These are phyloP conservation scores for Xenosphaeropsis pyriputrescens DNA, from an alignment of 2,329 filamentous ascomycete species.

Conservation along the genomic window DNA sequence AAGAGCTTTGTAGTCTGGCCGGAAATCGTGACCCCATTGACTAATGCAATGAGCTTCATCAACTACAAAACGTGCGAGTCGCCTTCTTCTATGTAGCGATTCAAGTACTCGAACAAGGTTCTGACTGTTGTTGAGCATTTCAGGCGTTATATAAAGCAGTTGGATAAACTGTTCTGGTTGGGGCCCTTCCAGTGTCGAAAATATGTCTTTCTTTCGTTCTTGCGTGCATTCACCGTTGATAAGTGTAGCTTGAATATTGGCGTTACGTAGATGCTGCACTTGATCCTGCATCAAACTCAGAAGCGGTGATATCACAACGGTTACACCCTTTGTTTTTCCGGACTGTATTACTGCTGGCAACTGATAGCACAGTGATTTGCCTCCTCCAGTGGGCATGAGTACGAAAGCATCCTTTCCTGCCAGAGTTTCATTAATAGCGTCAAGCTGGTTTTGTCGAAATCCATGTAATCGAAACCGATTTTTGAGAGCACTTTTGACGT, in stretches of 20 bases:
- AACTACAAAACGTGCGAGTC: constrained; percentile 82
- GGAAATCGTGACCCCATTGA: constrained; percentile 97
- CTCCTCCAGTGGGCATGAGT: constrained; percentile 93
- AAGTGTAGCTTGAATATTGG: constrained; percentile 65
- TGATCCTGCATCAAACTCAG: constrained; percentile 97
- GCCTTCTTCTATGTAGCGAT: constrained; percentile 51
- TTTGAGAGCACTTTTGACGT: constrained; percentile 68
- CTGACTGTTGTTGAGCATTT: constrained; percentile 81
- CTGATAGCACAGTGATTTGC: constrained; percentile 95
- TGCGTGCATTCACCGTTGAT: constrained; percentile 64
- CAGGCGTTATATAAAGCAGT: constrained; percentile 87
- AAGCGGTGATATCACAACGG: constrained; percentile 86
- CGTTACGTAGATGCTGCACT: constrained; percentile 61
- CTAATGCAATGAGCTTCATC: constrained; percentile 99
- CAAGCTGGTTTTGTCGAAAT: constrained; percentile 82
- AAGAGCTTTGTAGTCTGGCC: constrained; percentile 85
- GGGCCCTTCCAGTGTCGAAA: constrained; percentile 40
- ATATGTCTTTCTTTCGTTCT: constrained; percentile 49
- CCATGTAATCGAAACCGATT: constrained; percentile 73
- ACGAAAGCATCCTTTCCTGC: constrained; percentile 83
- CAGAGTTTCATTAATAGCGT: constrained; percentile 90
- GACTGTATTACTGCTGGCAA: constrained; percentile 72
- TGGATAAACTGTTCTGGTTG: constrained; percentile 67
- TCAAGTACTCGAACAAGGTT: constrained; percentile 51
- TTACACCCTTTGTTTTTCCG: constrained; percentile 74